phyloP scores from a whole-genome alignment of 352 stramenopile species.

The Pythium folliculosum region DNA sequence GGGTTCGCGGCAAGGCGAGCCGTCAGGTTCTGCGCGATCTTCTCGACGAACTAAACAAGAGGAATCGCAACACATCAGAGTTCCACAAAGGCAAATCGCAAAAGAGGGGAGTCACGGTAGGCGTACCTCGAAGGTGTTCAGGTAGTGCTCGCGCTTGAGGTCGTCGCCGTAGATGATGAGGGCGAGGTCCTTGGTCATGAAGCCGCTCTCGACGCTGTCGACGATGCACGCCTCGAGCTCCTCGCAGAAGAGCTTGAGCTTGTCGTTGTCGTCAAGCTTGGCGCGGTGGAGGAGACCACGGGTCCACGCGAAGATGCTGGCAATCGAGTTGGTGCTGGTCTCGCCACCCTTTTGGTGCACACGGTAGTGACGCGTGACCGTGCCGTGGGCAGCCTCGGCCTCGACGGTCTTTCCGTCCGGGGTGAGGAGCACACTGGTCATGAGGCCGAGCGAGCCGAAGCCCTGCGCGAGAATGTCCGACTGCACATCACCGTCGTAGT shows the following conservation, averaged over 20 bases:
- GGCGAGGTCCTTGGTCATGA: constrained; percentile 90
- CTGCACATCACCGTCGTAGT: constrained; percentile 92
- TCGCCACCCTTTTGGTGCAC: constrained; percentile 88
- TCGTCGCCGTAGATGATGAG: constrained; percentile 70
- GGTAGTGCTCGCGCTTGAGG: constrained; percentile 75
- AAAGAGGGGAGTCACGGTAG: too few relatives aligned
- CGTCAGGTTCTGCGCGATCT: constrained; percentile 52
- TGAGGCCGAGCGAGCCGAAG: constrained; percentile 87
- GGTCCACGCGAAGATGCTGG: constrained; percentile 90
- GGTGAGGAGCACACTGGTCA: constrained; percentile 85
- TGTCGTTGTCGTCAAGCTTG: constrained; percentile 83
- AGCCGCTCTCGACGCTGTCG: constrained; percentile 75
- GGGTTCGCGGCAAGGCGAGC: constrained; percentile 38
- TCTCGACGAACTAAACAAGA: constrained; percentile 47
- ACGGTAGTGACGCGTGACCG: constrained; percentile 88
- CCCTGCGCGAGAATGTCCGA: constrained; percentile 90
- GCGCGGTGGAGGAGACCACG: constrained; percentile 78
- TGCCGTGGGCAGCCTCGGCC: constrained; percentile 88
- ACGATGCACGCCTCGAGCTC: constrained; percentile 80
- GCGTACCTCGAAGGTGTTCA: constrained; percentile 61
- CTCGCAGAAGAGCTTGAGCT: constrained; percentile 70
- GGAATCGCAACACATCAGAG: neutral
- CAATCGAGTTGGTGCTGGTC: constrained; percentile 89
- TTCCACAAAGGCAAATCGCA: neutral
- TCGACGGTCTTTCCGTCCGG: constrained; percentile 88